Evolutionary conservation across 2,329 filamentous ascomycete species (phyloP).

Genomic region (Colletotrichum cordylinicola): DNA sequence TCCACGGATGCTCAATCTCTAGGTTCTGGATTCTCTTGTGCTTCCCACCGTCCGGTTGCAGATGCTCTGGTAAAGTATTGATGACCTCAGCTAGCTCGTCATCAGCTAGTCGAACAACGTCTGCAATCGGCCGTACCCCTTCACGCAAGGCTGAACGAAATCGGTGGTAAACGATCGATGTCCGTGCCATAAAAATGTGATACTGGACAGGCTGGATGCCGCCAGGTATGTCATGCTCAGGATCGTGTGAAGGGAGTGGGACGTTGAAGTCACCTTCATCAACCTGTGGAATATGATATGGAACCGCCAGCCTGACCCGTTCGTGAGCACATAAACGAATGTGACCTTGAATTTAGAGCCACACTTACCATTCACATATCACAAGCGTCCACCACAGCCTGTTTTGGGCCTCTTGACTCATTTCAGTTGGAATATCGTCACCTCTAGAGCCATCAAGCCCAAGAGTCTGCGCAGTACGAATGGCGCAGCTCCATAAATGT

Average conservation of each 20-base stretch:
- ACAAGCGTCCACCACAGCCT: conserved; percentile 19
- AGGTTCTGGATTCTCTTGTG: neutral
- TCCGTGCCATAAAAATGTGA: conserved; percentile 19
- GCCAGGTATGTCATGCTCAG: neutral
- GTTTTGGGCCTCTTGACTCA: neutral
- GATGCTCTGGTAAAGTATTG: conserved; percentile 15
- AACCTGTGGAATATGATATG: conserved; percentile 4
- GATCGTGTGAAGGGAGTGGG: neutral
- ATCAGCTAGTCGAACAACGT: conserved; percentile 9
- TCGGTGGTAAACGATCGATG: conserved; percentile 7
- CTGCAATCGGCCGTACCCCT: neutral
- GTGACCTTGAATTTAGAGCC: neutral
- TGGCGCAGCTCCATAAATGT: conserved; percentile 21
- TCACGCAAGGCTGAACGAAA: conserved; percentile 4
- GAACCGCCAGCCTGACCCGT: neutral
- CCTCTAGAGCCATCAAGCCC: neutral
- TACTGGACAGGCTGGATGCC: conserved; percentile 2
- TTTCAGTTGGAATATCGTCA: neutral
- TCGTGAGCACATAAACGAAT: neutral
- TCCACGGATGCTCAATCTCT: conserved; percentile 1
- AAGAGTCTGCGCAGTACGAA: conserved; percentile 19
- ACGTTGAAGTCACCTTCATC: conserved; percentile 5
- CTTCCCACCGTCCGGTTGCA: conserved; percentile 5
- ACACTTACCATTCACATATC: conserved; percentile 15
- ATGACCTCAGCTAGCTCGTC: conserved; percentile 18